These are phyloP conservation scores for Beauveria scarabaeidicola DNA, from an alignment of 2,329 filamentous ascomycete genomes.

Conservation along the genomic window DNA sequence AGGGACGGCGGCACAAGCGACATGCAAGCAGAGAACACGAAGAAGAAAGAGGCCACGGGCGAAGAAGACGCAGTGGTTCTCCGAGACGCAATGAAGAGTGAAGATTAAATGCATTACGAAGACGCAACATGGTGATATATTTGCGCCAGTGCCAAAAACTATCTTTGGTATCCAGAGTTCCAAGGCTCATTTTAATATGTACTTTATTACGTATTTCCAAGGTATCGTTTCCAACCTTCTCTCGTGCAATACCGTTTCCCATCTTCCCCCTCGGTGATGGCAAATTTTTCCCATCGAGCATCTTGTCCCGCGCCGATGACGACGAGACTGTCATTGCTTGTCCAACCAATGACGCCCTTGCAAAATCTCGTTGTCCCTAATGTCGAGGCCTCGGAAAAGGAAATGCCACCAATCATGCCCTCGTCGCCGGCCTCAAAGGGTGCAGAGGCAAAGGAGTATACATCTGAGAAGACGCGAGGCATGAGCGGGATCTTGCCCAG, in stretches of 20 bases:
- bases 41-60: slow-evolving; percentile 16
- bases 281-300: slow-evolving; percentile 81
- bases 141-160: not conserved
- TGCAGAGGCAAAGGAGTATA: slow-evolving; percentile 74
- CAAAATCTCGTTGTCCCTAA: slow-evolving; percentile 50
- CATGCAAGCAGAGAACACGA: slow-evolving; percentile 8
- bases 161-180: not conserved
- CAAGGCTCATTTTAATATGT: not conserved
- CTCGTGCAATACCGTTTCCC: slow-evolving; percentile 58
- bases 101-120: slow-evolving; percentile 12
- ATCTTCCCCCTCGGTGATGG: slow-evolving; percentile 58
- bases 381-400: slow-evolving; percentile 35
- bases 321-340: slow-evolving; percentile 61
- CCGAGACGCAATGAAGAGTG: slow-evolving; percentile 25
- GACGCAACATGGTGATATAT: slow-evolving; percentile 16
- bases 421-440: slow-evolving; percentile 82
- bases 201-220: slow-evolving; percentile 34
- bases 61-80: slow-evolving; percentile 36
- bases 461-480: slow-evolving; percentile 79
- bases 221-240: slow-evolving; percentile 77
- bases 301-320: slow-evolving; percentile 74
- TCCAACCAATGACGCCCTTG: slow-evolving; percentile 84
- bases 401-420: slow-evolving; percentile 36
- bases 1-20: slow-evolving; percentile 12
- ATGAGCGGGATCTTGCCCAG: slow-evolving; percentile 76